A percentile compares a stretch with the other conserved stretches of the same genome.
Conservation (phyloP, 179 eudicot genomes). For the Silene vulgaris region DNA sequence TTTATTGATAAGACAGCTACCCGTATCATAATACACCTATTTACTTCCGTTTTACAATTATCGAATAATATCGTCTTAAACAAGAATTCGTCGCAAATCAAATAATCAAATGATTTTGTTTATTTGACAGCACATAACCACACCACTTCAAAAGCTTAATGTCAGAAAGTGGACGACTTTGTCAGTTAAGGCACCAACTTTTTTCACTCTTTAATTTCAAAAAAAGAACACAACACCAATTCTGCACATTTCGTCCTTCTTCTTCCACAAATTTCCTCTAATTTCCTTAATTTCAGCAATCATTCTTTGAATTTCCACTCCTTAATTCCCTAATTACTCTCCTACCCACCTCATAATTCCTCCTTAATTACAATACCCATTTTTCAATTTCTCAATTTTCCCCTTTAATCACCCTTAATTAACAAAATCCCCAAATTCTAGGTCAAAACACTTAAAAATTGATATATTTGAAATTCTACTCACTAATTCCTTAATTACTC, state of each 20-base stretch:
- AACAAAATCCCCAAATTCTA: background rate
- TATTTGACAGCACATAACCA: background rate
- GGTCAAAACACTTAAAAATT: background rate
- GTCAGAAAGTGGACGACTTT: slow-evolving; percentile 27
- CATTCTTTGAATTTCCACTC: slow-evolving; percentile 10
- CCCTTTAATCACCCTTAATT: background rate
- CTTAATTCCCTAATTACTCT: slow-evolving; percentile 10
- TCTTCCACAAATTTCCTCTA: background rate
- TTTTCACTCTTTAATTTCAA: slow-evolving; percentile 17
- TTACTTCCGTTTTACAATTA: too few relatives aligned
- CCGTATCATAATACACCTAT: too few relatives aligned
- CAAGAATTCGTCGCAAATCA: too few relatives aligned
- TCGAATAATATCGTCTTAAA: too few relatives aligned
- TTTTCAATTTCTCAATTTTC: slow-evolving; percentile 4
- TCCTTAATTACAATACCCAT: slow-evolving; percentile 2
- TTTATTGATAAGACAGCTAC: too few relatives aligned
- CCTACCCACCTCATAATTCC: slow-evolving; percentile 2
- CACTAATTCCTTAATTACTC: slow-evolving; percentile 16
- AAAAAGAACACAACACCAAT: background rate
- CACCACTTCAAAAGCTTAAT: background rate
- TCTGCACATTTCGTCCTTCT: background rate
- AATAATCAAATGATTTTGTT: too few relatives aligned
- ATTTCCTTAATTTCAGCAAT: slow-evolving; percentile 12
- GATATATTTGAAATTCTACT: slow-evolving; percentile 31
- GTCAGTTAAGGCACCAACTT: slow-evolving; percentile 34